Evolutionary conservation across 192 early-diverging fungal species (phyloP).

Genomic region (Coemansia sp.): DNA sequence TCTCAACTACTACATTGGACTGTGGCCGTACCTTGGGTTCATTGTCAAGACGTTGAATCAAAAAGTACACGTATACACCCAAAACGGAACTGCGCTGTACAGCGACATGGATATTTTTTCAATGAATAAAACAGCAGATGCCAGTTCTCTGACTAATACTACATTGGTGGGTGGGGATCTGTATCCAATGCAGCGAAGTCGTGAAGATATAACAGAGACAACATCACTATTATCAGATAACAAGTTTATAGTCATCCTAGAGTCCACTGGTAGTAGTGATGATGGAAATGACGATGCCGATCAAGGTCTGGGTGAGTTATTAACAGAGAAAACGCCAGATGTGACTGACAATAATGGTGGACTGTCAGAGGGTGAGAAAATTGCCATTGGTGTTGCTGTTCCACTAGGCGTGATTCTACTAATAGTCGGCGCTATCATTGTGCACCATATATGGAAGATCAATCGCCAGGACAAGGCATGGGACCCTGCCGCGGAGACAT

Average conservation of each 20-base stretch:
- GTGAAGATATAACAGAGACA: too few species aligned
- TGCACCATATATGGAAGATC: conserved; percentile 2
- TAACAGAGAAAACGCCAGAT: not conserved
- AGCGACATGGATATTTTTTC: not conserved
- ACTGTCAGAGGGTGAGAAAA: not conserved
- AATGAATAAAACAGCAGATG: not conserved
- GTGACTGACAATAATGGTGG: not conserved
- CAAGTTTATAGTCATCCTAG: not conserved
- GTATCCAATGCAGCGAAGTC: not conserved
- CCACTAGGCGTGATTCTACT: not conserved
- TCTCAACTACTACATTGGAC: conserved; percentile 21
- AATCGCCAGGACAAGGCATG: conserved; percentile 6
- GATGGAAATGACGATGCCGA: too few species aligned
- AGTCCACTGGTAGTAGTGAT: not conserved
- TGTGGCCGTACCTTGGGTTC: conserved; percentile 16
- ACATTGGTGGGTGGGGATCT: conserved; percentile 7
- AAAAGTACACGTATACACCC: not conserved
- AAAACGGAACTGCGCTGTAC: not conserved
- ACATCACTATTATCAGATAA: too few species aligned
- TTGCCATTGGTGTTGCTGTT: conserved; percentile 6
- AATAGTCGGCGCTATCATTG: not conserved
- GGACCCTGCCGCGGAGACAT: not conserved
- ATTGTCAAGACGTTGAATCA: not conserved
- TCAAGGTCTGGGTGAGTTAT: too few species aligned
- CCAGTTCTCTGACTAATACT: not conserved